Evolutionary conservation across 768 basidiomycete genomes (phyloP).

Genomic region (Russula dissimulans): DNA sequence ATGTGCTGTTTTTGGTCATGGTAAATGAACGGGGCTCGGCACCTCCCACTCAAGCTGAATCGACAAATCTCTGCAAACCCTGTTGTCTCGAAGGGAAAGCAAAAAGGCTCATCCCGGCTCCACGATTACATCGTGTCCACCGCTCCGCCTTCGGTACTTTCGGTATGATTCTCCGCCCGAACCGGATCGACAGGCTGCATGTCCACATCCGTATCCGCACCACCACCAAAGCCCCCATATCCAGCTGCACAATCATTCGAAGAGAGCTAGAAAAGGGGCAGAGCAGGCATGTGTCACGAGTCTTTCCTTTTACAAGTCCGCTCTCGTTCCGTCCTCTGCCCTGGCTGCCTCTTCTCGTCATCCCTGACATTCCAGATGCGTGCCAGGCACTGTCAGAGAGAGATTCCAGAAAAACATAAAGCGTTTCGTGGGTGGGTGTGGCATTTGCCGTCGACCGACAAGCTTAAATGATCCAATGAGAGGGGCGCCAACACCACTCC

Average conservation of each 20-base stretch:
- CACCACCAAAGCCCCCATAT: not conserved
- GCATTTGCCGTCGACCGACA: not conserved
- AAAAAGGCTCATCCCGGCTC: not conserved
- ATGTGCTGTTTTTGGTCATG: not conserved
- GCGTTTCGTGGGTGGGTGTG: not conserved
- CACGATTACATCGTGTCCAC: not conserved
- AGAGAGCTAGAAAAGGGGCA: no score
- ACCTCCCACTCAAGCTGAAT: not conserved
- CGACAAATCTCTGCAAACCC: not conserved
- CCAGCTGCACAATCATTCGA: not conserved
- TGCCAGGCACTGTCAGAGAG: slow-evolving; percentile 1
- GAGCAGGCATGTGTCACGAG: not conserved
- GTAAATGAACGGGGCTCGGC: no score
- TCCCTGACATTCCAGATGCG: not conserved
- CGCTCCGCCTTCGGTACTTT: slow-evolving; percentile 3
- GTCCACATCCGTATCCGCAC: not conserved
- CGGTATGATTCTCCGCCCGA: not conserved
- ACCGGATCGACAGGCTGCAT: slow-evolving; percentile 6
- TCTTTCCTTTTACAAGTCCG: not conserved
- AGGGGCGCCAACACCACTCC: not conserved
- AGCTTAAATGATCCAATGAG: not conserved
- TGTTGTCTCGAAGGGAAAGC: not conserved
- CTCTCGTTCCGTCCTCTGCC: not conserved
- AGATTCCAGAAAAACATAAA: not conserved
- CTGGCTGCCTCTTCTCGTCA: not conserved